These are phyloP conservation scores for Wickerhamiella kurtzmanii DNA, from an alignment of 805 yeast genomes.

Conservation along the genomic window DNA sequence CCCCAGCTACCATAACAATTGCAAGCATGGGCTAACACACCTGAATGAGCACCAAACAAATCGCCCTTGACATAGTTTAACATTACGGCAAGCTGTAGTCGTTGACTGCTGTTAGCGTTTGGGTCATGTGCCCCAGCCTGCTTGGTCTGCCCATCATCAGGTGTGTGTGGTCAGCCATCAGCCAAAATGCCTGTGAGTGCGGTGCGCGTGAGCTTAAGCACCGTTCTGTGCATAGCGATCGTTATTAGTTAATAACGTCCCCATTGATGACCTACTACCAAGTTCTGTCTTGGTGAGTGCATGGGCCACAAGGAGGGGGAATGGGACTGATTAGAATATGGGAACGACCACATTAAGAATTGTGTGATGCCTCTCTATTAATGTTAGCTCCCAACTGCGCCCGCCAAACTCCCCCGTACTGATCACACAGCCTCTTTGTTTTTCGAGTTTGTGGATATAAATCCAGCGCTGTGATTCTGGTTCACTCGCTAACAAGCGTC, in stretches of 20 bases:
- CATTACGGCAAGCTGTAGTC: no score
- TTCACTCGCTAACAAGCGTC: no score
- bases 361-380: constrained; percentile 11
- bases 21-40: constrained; percentile 64
- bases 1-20: constrained; percentile 75
- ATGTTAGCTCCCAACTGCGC: neutral
- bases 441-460: neutral
- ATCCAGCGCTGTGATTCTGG: neutral
- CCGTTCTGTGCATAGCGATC: no score
- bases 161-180: no score
- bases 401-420: neutral
- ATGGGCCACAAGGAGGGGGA: neutral
- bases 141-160: neutral
- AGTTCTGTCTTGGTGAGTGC: no score
- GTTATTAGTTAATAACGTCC: no score
- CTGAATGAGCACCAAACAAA: constrained; percentile 32
- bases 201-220: no score
- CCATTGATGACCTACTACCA: no score
- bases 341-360: neutral
- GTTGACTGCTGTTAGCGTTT: no score
- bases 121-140: constrained; percentile 1
- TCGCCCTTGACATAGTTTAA: constrained; percentile 42
- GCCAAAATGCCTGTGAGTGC: no score
- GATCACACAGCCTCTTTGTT: no score
- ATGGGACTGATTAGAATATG: neutral